Evolutionary conservation across 2,329 filamentous ascomycete genomes (phyloP).

Genomic region (Trichoderma sp.): DNA sequence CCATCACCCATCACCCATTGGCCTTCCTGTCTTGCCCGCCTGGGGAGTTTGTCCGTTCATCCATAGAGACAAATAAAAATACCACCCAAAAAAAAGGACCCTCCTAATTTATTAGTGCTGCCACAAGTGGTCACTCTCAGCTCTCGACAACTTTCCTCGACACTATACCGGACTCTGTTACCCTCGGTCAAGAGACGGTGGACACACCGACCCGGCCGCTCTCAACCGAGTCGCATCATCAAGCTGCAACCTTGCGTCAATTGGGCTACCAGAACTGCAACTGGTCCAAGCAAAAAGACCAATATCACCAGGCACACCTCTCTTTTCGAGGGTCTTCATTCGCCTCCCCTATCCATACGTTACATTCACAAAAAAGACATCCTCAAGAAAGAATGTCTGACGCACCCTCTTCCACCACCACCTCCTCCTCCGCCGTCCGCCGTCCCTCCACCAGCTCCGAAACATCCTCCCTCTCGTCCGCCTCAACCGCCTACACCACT

Average conservation of each 20-base stretch:
- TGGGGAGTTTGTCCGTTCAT: not conserved
- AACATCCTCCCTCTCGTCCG: conserved; percentile 34
- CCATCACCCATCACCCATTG: not conserved
- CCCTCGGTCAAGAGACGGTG: conserved; percentile 13
- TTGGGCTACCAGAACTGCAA: not conserved
- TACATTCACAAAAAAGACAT: not conserved
- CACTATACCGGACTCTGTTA: not conserved
- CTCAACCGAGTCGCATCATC: conserved; percentile 13
- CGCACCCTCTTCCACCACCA: not conserved
- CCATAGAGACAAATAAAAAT: not conserved
- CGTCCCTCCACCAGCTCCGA: conserved; percentile 31
- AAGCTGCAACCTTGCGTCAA: conserved; percentile 18
- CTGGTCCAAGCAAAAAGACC: not conserved
- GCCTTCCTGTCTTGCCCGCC: not conserved
- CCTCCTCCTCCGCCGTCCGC: conserved; percentile 23
- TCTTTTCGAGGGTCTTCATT: too few species aligned
- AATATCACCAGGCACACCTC: not conserved
- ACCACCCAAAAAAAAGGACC: not conserved
- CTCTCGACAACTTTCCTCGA: not conserved
- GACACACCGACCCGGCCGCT: conserved; percentile 10
- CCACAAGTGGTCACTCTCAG: not conserved
- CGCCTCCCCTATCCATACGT: not conserved
- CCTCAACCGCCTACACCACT: conserved; percentile 30
- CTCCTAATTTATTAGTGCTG: not conserved
- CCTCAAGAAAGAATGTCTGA: not conserved